phyloP scores from a whole-genome alignment of 139 green algal species.

The Parachlorella kessleri region DNA sequence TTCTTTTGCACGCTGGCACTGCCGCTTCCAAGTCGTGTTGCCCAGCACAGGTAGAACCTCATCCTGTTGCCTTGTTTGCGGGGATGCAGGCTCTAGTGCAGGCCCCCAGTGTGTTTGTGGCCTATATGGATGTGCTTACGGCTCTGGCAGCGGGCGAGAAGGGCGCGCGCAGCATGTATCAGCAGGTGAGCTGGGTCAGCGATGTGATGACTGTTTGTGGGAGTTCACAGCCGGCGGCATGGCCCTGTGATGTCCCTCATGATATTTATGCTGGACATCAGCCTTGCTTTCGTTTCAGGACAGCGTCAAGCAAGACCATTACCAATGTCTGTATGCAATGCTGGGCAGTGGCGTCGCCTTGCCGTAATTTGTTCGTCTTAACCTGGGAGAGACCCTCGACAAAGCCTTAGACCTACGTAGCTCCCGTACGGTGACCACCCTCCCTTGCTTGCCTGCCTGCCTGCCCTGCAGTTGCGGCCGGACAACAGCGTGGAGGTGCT shows the following conservation, averaged over 20 bases:
- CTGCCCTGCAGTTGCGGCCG: slow-evolving; percentile 48
- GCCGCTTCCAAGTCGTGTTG: too few species aligned
- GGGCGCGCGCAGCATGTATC: slow-evolving; percentile 45
- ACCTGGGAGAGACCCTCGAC: too few species aligned
- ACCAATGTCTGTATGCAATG: slow-evolving; percentile 22
- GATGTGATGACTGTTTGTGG: too few species aligned
- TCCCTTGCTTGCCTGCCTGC: too few species aligned
- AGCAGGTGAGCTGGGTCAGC: neutral
- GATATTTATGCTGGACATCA: too few species aligned
- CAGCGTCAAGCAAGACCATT: neutral
- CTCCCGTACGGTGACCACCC: too few species aligned
- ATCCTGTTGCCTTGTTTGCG: neutral
- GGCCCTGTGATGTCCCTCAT: too few species aligned
- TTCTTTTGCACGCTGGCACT: too few species aligned
- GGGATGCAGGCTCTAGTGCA: too few species aligned
- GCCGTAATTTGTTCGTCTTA: too few species aligned
- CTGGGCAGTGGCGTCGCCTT: neutral
- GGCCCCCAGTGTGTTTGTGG: slow-evolving; percentile 45
- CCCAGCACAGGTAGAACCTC: neutral
- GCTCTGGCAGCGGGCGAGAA: slow-evolving; percentile 54
- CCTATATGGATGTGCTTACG: slow-evolving; percentile 69
- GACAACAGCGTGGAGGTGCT: slow-evolving; percentile 47
- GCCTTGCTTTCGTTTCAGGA: neutral
- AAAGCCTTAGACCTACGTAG: too few species aligned
- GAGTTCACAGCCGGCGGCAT: too few species aligned